A percentile compares a stretch with the other conserved stretches of the same genome.
phyloP scores from a whole-genome alignment of 2,329 filamentous ascomycete genomes.

The Pseudocercospora macadamiae region DNA sequence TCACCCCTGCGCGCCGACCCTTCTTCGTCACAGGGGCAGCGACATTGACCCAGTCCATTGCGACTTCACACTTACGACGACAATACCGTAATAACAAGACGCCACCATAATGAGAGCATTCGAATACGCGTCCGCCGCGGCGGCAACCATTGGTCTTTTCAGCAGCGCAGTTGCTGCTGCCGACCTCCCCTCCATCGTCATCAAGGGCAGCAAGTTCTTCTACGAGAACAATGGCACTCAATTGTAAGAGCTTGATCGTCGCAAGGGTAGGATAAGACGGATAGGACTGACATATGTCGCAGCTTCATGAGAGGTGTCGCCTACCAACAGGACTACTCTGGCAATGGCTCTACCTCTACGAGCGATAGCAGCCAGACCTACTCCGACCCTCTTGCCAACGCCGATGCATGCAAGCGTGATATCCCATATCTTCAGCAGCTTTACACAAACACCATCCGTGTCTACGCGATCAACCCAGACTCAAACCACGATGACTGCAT shows the following conservation, averaged over 20 bases:
- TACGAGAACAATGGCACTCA: slow-evolving; percentile 78
- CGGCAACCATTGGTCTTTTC: slow-evolving; percentile 46
- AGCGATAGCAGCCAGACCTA: slow-evolving; percentile 56
- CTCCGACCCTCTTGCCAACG: slow-evolving; percentile 80
- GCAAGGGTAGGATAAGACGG: background rate
- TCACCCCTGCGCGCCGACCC: background rate
- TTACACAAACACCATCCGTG: slow-evolving; percentile 89
- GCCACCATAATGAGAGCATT: slow-evolving; percentile 56
- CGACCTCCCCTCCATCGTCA: slow-evolving; percentile 63
- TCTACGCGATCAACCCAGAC: slow-evolving; percentile 86
- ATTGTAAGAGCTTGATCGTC: slow-evolving; percentile 55
- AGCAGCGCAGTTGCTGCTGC: slow-evolving; percentile 54
- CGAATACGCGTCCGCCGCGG: slow-evolving; percentile 52
- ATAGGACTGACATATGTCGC: slow-evolving; percentile 9
- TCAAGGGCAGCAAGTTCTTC: slow-evolving; percentile 89
- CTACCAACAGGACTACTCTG: slow-evolving; percentile 77
- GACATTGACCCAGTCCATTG: slow-evolving; percentile 1
- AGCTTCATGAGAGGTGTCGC: slow-evolving; percentile 89
- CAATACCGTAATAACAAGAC: slow-evolving; percentile 9
- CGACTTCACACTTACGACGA: slow-evolving; percentile 4
- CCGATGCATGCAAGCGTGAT: slow-evolving; percentile 75
- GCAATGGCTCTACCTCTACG: slow-evolving; percentile 48
- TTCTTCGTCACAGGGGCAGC: background rate
- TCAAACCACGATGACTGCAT: slow-evolving; percentile 82
- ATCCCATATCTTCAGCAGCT: slow-evolving; percentile 78